Base-by-base conservation (phyloP, 2,329 filamentous ascomycete genomes). In the Aspergillus awamori region DNA sequence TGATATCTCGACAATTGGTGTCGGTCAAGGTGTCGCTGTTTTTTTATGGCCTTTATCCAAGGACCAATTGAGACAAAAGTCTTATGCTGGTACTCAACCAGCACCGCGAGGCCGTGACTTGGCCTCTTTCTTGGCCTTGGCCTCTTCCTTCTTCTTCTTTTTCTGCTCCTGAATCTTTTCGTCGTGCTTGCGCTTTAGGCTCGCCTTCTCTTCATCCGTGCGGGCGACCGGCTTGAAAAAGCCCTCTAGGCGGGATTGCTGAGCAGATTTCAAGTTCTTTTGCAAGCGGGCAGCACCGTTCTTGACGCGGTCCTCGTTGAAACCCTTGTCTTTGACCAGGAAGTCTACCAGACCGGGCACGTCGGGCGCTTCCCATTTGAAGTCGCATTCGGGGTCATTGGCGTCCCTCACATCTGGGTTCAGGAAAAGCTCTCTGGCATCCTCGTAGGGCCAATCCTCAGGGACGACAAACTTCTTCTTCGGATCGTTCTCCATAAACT, bases 331-430 rank as follows among this genome's bases (percentile, higher is more conserved):
- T 5, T 87, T 87, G 3, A 97, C 95, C 2, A 99, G 82, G 77
- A 92, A 99, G 69, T 95, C 86, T 65, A 99, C 86, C 0, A 99
- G 85, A 0, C 92, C 94, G 2, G 97, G 93, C 1, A 95, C 83
- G 70, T 99, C 93, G 3, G 95, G 95, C 62, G 89, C 89, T 48
- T 97, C 93, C 95, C 96, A 99, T 78, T 97, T 97, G 83, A 98
- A 97, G 74, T 99, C 93, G 77, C 93, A 98, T 11, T 92, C 87
- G 0, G 91, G 87, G 70, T 96, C 86, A 68, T 96, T 91, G 24
- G 94, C 93, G 48, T 85, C 76, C 38, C 90, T 89, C 26, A 99
- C 94, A 69, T 98, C 93, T 0, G 95, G 95, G 69, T 94, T 84
- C 74, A 96, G 89, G 81, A 99, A 98, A 28, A 99, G 87, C 17